Evolutionary conservation across 331 rosid genomes (phyloP), one percentile per base, ranked within the genome.

Genomic region (Malus hybrid): DNA sequence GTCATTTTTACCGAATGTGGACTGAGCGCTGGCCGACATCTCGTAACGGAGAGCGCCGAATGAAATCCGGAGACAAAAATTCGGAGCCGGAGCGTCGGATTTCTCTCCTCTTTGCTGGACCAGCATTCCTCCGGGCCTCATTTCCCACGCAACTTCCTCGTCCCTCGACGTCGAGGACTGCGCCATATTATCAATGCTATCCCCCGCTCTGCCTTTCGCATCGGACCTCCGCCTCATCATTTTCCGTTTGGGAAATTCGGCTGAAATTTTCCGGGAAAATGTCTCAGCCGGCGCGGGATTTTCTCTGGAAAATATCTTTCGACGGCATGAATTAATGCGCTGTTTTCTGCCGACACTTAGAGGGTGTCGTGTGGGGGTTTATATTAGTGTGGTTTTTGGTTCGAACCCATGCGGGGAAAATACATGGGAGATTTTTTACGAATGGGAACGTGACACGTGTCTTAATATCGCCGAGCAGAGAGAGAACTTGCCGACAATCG

Each of bases 51-150:
- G 68, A 2, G 88, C 90, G 2, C 96, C 91, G 46, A 84, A 89
- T 1, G 89, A 86, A 74, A 91, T 81, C 72, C 90, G 85, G 12
- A 93, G 89, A 66, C 83, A 78, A 12, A 89, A 67, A 70, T 65
- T 83, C 9, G 82, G 76, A 0, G 72, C 42, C n/a, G 76, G 67
- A 61, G 75, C 65, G 6, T 87, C 85, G 13, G 77, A 16, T 46
- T 74, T 67, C 1, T 28, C 82, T 28, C 8, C 69, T 36, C 91
- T 78, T 70, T 83, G 85, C 83, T 93, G 97, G 1, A 93, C 98
- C 71, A 93, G n/a, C 97, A 93, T 91, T 78, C 97, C 96, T 31
- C 93, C 92, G 0, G 97, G 97, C 50, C 98, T 73, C 93, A 83
- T 88, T 81, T 91, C 97, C 96, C 98, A 93, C 76, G 84, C 82